Base-by-base conservation (phyloP, 495 filamentous ascomycete genomes). In the Aspergillus hancockii region DNA sequence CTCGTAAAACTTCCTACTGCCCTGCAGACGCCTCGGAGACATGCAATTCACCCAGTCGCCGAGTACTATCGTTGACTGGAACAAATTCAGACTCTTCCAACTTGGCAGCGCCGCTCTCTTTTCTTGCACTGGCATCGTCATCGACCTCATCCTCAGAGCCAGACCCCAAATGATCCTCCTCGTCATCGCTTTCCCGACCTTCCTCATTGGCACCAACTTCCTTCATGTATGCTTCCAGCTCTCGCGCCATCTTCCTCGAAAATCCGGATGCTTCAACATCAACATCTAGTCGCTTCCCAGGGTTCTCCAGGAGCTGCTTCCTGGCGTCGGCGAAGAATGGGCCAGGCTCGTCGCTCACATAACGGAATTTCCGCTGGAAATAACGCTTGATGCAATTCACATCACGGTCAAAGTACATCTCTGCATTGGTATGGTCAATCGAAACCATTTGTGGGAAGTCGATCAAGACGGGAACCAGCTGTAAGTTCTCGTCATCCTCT, bases 391-490 rank as follows among this genome's bases (percentile, higher is more conserved):
- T 86, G 73, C 95, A 98, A 64, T 88, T 81, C 36, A 98, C 92
- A 63, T 99, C 94, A 40, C 94, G 88, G 64, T 97, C 90, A 64
- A 98, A 98, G 72, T 97, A 96, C 81, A 90, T 93, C 63, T 92
- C 86, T 54, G 94, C 95, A 68, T 99, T 96, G 13, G 73, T 73
- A 68, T 99, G 95, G 64, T 95, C 90, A 64, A 97, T 88, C n/a
- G 92, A 96, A 3, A 98, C 83, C 89, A 96, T 96, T 75, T 99
- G 94, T 1, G 94, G 94, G 71, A 99, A 99, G 75, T 99, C 95
- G 64, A 99, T 99, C 28, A 98, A 72, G 52, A 95, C 82, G 6
- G 94, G 93, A 16, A 65, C 63, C 59, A 80, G 67, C 61, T 60
- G 62, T 54, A 79, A 58, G 47, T 75, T 71, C 51, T 72, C 71